Percentiles rank a stretch among this genome's conserved stretches.
These are phyloP conservation scores for Juncus inflexus DNA, from an alignment of 176 grass and related monocot species.

Conservation along the genomic window DNA sequence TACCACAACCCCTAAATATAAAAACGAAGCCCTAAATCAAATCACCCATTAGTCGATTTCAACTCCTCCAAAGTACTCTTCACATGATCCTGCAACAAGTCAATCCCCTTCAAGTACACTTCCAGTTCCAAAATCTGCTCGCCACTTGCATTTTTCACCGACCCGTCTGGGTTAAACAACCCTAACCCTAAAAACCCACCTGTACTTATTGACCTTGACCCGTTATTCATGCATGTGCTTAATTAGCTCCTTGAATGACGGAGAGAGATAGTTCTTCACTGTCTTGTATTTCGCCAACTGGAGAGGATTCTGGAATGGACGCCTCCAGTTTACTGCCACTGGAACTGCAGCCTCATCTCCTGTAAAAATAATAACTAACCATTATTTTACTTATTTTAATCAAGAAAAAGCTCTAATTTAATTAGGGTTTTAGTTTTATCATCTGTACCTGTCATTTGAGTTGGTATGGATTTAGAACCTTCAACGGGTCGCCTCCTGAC, in stretches of 20 bases:
- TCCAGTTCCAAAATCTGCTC: conserved; percentile 77
- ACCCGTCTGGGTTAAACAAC: conserved; percentile 20
- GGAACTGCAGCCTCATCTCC: conserved; percentile 17
- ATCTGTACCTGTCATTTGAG: background rate
- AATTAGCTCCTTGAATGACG: conserved; percentile 76
- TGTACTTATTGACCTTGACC: conserved; percentile 23
- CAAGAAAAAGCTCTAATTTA: too few relatives aligned
- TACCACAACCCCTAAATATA: too few relatives aligned
- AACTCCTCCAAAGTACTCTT: conserved; percentile 45
- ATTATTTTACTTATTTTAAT: conserved; percentile 2
- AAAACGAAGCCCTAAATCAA: background rate
- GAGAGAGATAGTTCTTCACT: conserved; percentile 48
- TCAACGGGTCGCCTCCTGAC: conserved; percentile 42
- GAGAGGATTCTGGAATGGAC: conserved; percentile 25
- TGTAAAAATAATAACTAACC: conserved; percentile 8
- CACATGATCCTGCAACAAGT: conserved; percentile 68
- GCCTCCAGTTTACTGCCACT: conserved; percentile 33
- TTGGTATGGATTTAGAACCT: conserved; percentile 29
- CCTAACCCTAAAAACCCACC: conserved; percentile 21
- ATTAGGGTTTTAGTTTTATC: background rate
- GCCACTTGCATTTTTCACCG: conserved; percentile 20
- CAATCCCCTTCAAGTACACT: conserved; percentile 75
- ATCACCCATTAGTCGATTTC: conserved; percentile 41
- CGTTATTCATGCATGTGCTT: conserved; percentile 32
- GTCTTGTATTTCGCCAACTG: conserved; percentile 34